Conservation (phyloP, 805 yeast species). For the Suhomyces sp. region DNA sequence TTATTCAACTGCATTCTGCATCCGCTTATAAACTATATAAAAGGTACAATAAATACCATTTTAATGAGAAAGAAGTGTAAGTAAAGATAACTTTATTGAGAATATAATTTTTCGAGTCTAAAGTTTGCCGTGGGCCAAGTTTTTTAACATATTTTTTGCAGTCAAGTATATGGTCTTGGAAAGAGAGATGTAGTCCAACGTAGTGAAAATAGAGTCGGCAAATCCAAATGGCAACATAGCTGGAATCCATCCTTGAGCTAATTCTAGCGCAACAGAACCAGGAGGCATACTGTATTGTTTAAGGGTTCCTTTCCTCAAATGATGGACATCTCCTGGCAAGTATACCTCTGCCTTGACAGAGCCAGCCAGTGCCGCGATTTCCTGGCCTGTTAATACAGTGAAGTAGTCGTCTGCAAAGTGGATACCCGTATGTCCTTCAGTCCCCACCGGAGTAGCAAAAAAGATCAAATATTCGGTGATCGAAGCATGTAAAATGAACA, state of each 20-base stretch:
- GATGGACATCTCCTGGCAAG: slow-evolving; percentile 84
- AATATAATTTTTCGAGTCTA: too few relatives aligned
- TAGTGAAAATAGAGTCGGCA: slow-evolving; percentile 73
- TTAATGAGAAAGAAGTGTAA: too few relatives aligned
- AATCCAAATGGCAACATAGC: slow-evolving; percentile 97
- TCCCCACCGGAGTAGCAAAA: slow-evolving; percentile 91
- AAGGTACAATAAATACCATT: too few relatives aligned
- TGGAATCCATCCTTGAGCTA: slow-evolving; percentile 99
- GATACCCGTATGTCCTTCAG: slow-evolving; percentile 96
- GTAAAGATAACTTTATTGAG: too few relatives aligned
- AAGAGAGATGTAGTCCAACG: slow-evolving; percentile 74
- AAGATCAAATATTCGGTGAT: slow-evolving; percentile 88
- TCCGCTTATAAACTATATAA: too few relatives aligned
- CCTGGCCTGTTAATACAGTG: slow-evolving; percentile 80
- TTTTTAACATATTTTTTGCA: slow-evolving; percentile 72
- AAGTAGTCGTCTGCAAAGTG: slow-evolving; percentile 98
- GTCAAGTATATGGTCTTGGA: slow-evolving; percentile 70
- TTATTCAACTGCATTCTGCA: too few relatives aligned
- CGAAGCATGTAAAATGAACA: slow-evolving; percentile 94
- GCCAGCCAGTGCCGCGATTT: slow-evolving; percentile 68
- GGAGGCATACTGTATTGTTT: slow-evolving; percentile 87
- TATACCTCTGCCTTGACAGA: slow-evolving; percentile 67
- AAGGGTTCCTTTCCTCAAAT: slow-evolving; percentile 64
- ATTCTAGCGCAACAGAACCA: slow-evolving; percentile 84
- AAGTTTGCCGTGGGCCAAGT: slow-evolving; percentile 70